Base-by-base conservation (phyloP, 208 protist species). In the Leishmania braziliensis region DNA sequence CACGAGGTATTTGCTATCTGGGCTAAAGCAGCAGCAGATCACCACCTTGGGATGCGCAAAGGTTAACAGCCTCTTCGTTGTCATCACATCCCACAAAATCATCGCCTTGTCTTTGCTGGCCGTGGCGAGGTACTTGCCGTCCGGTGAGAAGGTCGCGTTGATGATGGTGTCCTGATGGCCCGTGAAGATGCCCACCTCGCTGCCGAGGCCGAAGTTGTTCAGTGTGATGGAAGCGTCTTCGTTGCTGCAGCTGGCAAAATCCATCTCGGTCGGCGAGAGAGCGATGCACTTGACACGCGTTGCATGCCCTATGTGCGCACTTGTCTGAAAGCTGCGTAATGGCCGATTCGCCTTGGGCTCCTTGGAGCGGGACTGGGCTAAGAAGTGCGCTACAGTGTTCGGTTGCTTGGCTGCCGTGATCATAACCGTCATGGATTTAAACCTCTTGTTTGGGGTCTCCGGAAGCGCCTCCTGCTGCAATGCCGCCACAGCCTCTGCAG, bases 1-100 rank as follows among this genome's bases (percentile, higher is more conserved):
- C 23, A 94, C 93, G 10, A 98, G 73, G 65, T 86, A 90, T 77
- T 93, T 95, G 84, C 91, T 93, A 75, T 98, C 94, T 4, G 92
- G 91, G n/a, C 84, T 84, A 80, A 98, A 98, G 79, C 89, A 90
- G 79, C 95, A 98, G 84, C 95, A 98, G 77, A 98, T 97, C 33
- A 97, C 94, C 46, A 96, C 93, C 79, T 95, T 95, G 14, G 89
- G 88, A 77, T 98, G 95, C 65, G 86, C 75, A 51, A 96, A 93
- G 60, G 87, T 90, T 20, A 92, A 84, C 53, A 98, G 65, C 60
- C 91, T 75, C 86, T 97, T 96, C 26, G 88, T 89, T 29, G 93
- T 94, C 76, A 91, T 88, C 65, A 95, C 93, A 69, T 98, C 95
- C 94, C 95, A 98, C 72, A 98, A 66, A n/a, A 95, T 92, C 85